Conservation (phyloP, 306 rosid genomes). For the Heteromeles arbutifolia region DNA sequence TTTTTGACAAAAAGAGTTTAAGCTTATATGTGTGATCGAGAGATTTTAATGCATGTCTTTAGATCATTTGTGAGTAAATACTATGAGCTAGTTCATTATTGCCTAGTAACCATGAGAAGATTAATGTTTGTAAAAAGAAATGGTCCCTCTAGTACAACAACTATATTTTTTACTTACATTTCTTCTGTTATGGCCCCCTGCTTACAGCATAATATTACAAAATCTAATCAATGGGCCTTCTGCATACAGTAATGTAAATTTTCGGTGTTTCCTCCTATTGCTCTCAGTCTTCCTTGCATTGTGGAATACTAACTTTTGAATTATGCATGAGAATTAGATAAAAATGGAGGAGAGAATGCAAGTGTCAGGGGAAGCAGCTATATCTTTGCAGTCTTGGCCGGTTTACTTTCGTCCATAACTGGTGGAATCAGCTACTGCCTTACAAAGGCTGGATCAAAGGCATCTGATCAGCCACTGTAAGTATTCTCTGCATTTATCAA, state of each 20-base stretch:
- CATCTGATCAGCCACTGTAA: slow-evolving; percentile 80
- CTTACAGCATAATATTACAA: not conserved
- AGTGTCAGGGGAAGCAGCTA: slow-evolving; percentile 32
- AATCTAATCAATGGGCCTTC: not conserved
- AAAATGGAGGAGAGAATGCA: slow-evolving; percentile 34
- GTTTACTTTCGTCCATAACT: slow-evolving; percentile 52
- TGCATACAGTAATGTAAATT: slow-evolving; percentile 8
- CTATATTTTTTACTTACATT: no score
- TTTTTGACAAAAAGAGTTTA: not conserved
- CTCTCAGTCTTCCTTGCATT: slow-evolving; percentile 3
- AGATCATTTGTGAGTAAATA: not conserved
- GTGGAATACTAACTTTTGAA: slow-evolving; percentile 19
- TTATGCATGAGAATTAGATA: slow-evolving; percentile 46
- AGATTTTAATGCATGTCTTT: not conserved
- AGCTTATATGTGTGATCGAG: not conserved
- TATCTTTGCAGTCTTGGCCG: slow-evolving; percentile 40
- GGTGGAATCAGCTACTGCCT: slow-evolving; percentile 76
- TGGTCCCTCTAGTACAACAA: not conserved
- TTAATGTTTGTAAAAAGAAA: not conserved
- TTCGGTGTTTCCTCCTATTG: slow-evolving; percentile 7
- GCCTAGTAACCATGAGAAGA: not conserved
- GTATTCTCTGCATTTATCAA: not conserved
- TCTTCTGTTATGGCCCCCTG: no score
- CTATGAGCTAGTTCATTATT: not conserved
- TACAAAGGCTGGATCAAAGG: slow-evolving; percentile 67